These are phyloP conservation scores for Coemansia asiatica DNA, from an alignment of 192 early-diverging fungal genomes.

Conservation along the genomic window DNA sequence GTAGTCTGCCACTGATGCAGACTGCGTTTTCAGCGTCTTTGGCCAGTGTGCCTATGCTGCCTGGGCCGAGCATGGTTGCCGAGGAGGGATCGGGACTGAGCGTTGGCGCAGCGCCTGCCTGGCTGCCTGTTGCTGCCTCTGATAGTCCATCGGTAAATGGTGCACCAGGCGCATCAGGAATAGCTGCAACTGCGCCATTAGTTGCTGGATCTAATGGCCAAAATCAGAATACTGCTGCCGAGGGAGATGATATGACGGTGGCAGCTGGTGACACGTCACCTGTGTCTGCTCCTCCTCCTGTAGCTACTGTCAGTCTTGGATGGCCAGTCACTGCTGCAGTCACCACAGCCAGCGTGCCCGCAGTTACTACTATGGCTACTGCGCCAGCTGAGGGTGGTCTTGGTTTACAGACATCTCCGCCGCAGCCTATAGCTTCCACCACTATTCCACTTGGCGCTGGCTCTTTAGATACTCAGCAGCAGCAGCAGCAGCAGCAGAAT, in stretches of 20 bases:
- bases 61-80: constrained; percentile 39
- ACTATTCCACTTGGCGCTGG: background rate
- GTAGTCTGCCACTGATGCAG: background rate
- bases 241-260: too few relatives aligned
- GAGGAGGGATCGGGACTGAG: constrained; percentile 35
- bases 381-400: background rate
- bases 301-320: constrained; percentile 26
- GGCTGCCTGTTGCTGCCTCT: constrained; percentile 27
- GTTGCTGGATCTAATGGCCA: background rate
- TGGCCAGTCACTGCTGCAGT: constrained; percentile 33
- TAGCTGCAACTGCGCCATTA: background rate
- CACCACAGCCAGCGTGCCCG: constrained; percentile 3
- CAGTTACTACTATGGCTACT: too few relatives aligned
- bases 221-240: background rate
- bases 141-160: background rate
- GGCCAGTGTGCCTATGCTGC: constrained; percentile 10
- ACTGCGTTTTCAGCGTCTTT: background rate
- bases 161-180: background rate
- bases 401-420: background rate
- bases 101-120: constrained; percentile 33
- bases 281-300: background rate
- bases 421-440: too few relatives aligned
- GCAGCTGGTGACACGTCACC: background rate
- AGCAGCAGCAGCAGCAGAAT: background rate
- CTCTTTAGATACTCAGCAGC: background rate